Evolutionary conservation across 148 eudicot species (phyloP), one percentile per base, ranked within the genome.

Genomic region (Agrostemma githago): DNA sequence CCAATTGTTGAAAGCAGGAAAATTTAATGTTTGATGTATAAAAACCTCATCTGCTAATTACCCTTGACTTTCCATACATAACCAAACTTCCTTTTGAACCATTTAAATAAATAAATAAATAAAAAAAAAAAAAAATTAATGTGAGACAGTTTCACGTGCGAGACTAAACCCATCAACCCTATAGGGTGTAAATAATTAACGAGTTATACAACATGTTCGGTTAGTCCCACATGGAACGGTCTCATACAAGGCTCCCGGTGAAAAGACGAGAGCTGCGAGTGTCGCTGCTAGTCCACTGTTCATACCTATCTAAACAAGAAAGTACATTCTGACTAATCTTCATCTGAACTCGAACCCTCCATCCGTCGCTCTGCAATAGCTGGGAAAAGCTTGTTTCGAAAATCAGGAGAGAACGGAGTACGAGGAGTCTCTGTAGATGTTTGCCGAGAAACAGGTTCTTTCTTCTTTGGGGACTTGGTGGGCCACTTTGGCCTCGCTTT

Each of bases 281-380:
- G 16, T 6, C 4, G 58, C 11, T 7, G 58, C 6, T 14, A 60
- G 8, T 70, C 40, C 41, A 66, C n/a, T n/a, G n/a, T n/a, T n/a
- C 76, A 43, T 78, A 78, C 81, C 77, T 73, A 78, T 39, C 17
- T n/a, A 19, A 38, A 67, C 20, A 70, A 38, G 21, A 46, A 46
- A 65, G 8, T 14, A 21, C 17, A 11, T 6, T 20, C 17, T 14
- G 65, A 44, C 78, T 77, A 78, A 17, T 92, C 97, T 34, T 89
- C 95, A 76, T 92, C 94, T 71, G 97, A 89, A 78, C 93, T 88
- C 60, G 84, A 86, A 75, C 59, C 81, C 73, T 83, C 86, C 40
- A 75, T 34, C 62, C 88, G 85, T 26, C 92, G 72, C 58, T 83
- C 82, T 38, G 68, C 66, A 66, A 82, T 84, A 2, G 87, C 85